These are phyloP conservation scores for Penicillium steckii DNA, from an alignment of 495 filamentous ascomycete genomes.

Conservation along the genomic window DNA sequence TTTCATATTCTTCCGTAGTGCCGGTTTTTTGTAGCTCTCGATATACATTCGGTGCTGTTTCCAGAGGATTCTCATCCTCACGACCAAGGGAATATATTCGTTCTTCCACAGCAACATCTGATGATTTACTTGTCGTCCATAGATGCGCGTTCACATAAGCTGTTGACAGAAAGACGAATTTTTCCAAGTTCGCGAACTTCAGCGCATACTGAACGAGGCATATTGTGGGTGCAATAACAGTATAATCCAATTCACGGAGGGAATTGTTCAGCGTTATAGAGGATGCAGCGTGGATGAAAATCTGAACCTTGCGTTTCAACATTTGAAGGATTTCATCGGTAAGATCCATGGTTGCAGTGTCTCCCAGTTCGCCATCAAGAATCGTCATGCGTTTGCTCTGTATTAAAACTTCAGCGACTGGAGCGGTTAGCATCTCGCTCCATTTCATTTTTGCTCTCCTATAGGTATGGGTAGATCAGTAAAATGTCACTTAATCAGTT, in stretches of 20 bases:
- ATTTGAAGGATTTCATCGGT: slow-evolving; percentile 21
- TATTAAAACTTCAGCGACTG: slow-evolving; percentile 8
- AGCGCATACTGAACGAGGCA: slow-evolving; percentile 24
- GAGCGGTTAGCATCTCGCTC: slow-evolving; percentile 14
- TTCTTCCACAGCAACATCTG: slow-evolving; percentile 20
- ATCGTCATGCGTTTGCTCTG: slow-evolving; percentile 17
- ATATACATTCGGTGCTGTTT: slow-evolving; percentile 17
- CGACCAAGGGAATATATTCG: slow-evolving; percentile 15
- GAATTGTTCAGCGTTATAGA: slow-evolving; percentile 20
- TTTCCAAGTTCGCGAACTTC: slow-evolving; percentile 26
- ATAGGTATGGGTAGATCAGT: neutral
- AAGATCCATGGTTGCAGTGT: slow-evolving; percentile 28
- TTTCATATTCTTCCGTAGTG: slow-evolving; percentile 23
- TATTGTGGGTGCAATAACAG: slow-evolving; percentile 20
- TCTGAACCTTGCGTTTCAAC: slow-evolving; percentile 23
- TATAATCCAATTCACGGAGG: slow-evolving; percentile 25
- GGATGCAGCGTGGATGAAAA: slow-evolving; percentile 21
- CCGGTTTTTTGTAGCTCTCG: slow-evolving; percentile 15
- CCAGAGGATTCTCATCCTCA: slow-evolving; percentile 8
- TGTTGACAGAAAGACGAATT: slow-evolving; percentile 22
- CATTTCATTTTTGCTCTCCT: slow-evolving; percentile 29
- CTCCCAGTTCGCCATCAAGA: slow-evolving; percentile 25
- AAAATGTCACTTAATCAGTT: too few species aligned
- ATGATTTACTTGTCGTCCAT: slow-evolving; percentile 17
- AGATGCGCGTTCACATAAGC: slow-evolving; percentile 25